Evolutionary conservation across 805 yeast species (phyloP).

Genomic region (Yarrowia divulgata): DNA sequence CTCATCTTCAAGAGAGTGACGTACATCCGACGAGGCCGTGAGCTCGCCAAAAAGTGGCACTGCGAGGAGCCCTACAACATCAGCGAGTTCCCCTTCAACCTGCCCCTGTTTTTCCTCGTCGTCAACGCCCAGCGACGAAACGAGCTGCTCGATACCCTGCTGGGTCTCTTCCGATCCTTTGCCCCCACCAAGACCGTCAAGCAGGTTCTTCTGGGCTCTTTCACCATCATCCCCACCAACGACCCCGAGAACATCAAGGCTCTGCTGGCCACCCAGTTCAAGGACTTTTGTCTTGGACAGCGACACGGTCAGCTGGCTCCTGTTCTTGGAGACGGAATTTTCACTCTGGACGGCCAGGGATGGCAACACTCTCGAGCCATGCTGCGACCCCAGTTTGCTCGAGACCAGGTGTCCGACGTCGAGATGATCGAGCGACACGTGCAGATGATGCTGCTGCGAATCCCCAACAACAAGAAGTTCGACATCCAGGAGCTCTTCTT

Average conservation of each 20-base stretch:
- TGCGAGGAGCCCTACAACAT: constrained; percentile 34
- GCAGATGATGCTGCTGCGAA: constrained; percentile 40
- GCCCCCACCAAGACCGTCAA: constrained; percentile 35
- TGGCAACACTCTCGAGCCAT: constrained; percentile 52
- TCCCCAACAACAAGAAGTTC: constrained; percentile 40
- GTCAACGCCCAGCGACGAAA: constrained; percentile 23
- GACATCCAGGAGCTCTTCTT: constrained; percentile 48
- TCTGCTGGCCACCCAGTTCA: constrained; percentile 49
- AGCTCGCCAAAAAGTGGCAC: constrained; percentile 36
- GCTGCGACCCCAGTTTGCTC: constrained; percentile 51
- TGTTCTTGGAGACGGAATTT: constrained; percentile 51
- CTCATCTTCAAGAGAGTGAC: constrained; percentile 28
- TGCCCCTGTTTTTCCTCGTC: constrained; percentile 26
- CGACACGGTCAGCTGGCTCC: constrained; percentile 47
- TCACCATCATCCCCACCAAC: constrained; percentile 42
- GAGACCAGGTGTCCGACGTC: constrained; percentile 49
- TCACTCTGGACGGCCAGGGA: constrained; percentile 50
- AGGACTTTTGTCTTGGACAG: constrained; percentile 48
- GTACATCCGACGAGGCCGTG: constrained; percentile 1
- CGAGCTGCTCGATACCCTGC: constrained; percentile 20
- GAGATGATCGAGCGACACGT: constrained; percentile 47
- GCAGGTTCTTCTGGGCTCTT: constrained; percentile 29
- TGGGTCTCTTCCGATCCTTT: neutral
- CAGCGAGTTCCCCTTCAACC: constrained; percentile 26
- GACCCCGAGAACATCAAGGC: constrained; percentile 51